Base-by-base conservation (phyloP, 1,139 yeast species). In the Torulaspora pretoriensis region DNA sequence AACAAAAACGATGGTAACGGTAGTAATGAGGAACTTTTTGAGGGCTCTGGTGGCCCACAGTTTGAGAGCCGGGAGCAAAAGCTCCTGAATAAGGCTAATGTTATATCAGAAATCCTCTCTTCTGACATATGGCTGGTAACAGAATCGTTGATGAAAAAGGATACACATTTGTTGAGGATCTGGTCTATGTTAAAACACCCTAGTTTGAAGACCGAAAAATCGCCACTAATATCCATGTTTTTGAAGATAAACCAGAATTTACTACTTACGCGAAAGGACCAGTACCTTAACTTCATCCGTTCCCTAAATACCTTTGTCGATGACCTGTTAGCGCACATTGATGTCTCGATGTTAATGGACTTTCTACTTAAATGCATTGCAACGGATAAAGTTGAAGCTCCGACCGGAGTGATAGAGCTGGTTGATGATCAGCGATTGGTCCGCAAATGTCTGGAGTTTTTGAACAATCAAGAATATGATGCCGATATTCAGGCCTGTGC, bases 91-190 rank as follows among this genome's bases (percentile, higher is more conserved):
- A 61, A 49, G 59, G 70, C 62, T 38, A 64, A 54, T 48, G 49
- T 56, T 28, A 63, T 59, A 63, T 83, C 96, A 0, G 98, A 92
- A 61, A 83, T 92, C 23, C 73, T 92, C 38, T 79, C 94, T 35
- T 84, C 94, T n/a, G 97, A 92, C 62, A 94, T 89, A 16, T 92
- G 97, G 97, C 80, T 95, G 8, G 73, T 92, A 26, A 86, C 95
- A 4, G 97, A 94, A 60, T 81, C 96, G 0, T 80, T 92, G 35
- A 86, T 92, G 77, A 95, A 87, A 59, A 79, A 83, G 45, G 73
- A 79, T 1, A 67, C 69, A 3, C 75, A 85, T 47, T 66, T 94
- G 49, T 76, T 78, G 48, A 80, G 77, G 56, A 71, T 94, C 43
- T 92, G 98, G 98, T 68, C 78, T n/a, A 73, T 90, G 32, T 72